Evolutionary conservation across 1,284 basidiomycete species (phyloP), one percentile per base, ranked within the genome.

Genomic region (Crocinoboletus sp.): DNA sequence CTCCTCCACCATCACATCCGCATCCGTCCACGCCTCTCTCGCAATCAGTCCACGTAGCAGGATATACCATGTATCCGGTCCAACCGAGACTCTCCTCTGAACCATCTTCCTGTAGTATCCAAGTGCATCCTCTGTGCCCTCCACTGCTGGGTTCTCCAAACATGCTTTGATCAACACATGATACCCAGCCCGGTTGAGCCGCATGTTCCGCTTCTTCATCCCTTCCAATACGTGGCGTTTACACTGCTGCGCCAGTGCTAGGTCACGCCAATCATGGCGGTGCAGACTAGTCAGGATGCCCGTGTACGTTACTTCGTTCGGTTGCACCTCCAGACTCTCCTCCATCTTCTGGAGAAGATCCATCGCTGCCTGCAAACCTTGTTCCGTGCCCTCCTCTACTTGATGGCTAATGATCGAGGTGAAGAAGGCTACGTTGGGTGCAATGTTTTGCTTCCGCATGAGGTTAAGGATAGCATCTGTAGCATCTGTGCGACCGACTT

Each of bases 261-360:
- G 54, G 7, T 76, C 57, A 20, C 77, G 58, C 71, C 76, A 77
- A 9, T 62, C 55, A 15, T 71, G 71, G 15, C 77, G 76, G 56
- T 82, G 73, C 41, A 89, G 60, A 5, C 76, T 79, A 5, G 76
- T 68, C 38, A 90, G 66, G 41, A 90, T 69, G 5, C 78, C 70
- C 0, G 84, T 87, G 58, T 88, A 90, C 19, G 87, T 90, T 50
- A 87, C 72, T 41, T 77, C 76, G 59, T 84, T 90, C 2, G 87
- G 86, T 41, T 64, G 63, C 42, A 71, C 58, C 43, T 72, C 68
- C 34, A 74, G 60, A 54, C 80, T 71, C 43, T 70, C 65, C 55
- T 88, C 84, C 87, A 94, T 91, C 57, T 71, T 72, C 39, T 71
- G 63, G 39, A 94, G 66, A 36, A 94, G 61, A 15, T 76, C 70